Percentiles rank a stretch among this genome's conserved stretches.
Evolutionary conservation across 2,329 filamentous ascomycete species (phyloP).

Genomic region (Thielaviopsis cerberus): DNA sequence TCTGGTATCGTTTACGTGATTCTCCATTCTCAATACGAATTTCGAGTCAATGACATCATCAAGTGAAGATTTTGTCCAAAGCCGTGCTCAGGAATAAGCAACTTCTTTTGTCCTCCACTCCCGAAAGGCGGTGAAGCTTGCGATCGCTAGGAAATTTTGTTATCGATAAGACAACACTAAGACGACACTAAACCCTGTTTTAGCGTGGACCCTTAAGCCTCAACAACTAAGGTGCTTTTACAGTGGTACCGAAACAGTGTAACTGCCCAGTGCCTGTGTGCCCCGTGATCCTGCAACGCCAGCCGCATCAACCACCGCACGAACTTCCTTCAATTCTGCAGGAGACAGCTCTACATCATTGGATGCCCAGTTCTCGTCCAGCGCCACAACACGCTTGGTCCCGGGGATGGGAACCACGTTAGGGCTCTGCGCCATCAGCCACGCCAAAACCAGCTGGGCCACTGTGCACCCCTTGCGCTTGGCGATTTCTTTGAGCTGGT

Average conservation of each 20-base stretch:
- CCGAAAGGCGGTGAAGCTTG: not conserved
- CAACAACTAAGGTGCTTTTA: not conserved
- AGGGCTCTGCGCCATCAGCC: constrained; percentile 40
- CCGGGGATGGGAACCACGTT: constrained; percentile 42
- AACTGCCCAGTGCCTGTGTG: not conserved
- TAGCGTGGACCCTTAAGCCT: not conserved
- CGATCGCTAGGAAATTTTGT: not conserved
- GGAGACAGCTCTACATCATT: constrained; percentile 18
- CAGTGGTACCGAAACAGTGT: not conserved
- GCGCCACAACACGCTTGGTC: constrained; percentile 27
- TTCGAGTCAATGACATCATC: not conserved
- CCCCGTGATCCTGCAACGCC: not conserved
- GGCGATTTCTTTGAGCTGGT: constrained; percentile 30
- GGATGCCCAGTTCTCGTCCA: constrained; percentile 27
- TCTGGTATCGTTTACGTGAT: not conserved
- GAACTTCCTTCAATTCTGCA: constrained; percentile 20
- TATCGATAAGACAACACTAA: not conserved
- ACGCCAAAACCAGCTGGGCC: constrained; percentile 42
- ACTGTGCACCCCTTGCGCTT: constrained; percentile 34
- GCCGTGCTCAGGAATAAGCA: not conserved
- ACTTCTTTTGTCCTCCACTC: not conserved
- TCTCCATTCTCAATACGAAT: not conserved
- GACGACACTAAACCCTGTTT: not conserved
- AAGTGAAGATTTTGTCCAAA: not conserved
- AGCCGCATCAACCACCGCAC: not conserved